Base-by-base conservation (phyloP, 2,329 filamentous ascomycete species). In the Alternaria longipes region DNA sequence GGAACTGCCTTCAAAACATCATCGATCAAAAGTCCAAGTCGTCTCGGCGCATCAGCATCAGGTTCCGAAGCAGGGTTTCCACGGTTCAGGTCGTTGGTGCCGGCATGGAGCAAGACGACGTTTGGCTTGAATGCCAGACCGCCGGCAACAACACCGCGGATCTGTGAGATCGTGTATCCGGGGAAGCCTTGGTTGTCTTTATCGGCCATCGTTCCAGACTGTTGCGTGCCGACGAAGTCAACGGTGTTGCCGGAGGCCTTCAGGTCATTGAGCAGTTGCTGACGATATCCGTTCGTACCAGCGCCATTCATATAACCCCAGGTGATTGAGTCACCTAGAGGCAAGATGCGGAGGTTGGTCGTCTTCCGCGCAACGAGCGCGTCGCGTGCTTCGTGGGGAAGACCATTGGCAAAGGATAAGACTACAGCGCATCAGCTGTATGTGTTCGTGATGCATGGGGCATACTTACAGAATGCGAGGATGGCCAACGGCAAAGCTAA, bases 21-120 rank as follows among this genome's bases (percentile, higher is more conserved):
- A 53, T 80, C 78, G 11, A 81, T 66, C 36, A 80, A 57, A 1
- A 41, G 54, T 2, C 72, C 72, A 7, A 81, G 66, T n/a, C 78
- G 69, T 9, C 67, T 62, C 1, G 79, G 77, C 4, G 79, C 79
- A 20, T 66, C 63, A 1, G 56, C 59, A 24, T 70, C 67, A 4
- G 73, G 62, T n/a, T 74, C 70, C 0, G 53, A 54, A 2, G 54
- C n/a, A 6, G 58, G 58, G 28, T 62, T 62, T 38, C 61, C 59
- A n/a, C 61, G 36, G 50, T 66, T 67, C 16, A 69, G 11, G 42
- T 72, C 69, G 49, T 72, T 72, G 14, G 70, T 72, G 6, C 64
- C 70, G 26, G 66, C 64, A 40, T 72, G 69, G 5, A 72, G 36
- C 22, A 72, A 49, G 2, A 72, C 63, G 14, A 71, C 63, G 54